A percentile compares a stretch with the other conserved stretches of the same genome.
Conservation (phyloP, 202 grass and related monocot genomes). For the Zoysia matrella region DNA sequence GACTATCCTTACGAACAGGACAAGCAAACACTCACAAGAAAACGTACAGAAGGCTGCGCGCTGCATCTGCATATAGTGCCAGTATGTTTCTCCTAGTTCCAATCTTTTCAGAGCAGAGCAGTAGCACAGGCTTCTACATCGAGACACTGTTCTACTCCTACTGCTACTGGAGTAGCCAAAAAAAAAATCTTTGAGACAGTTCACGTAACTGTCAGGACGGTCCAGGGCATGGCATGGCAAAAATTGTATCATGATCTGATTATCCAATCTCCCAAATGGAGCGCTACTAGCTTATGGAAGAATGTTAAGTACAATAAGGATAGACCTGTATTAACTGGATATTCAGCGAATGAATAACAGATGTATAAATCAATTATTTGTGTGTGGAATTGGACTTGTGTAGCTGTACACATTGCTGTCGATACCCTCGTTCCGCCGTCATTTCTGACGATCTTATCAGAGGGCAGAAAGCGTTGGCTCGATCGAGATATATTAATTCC, state of each 20-base stretch:
- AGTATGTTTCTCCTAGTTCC: constrained; percentile 40
- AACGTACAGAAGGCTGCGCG: constrained; percentile 27
- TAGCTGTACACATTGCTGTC: constrained; percentile 17
- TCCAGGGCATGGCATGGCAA: not conserved
- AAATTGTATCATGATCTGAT: constrained; percentile 36
- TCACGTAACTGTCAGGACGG: not conserved
- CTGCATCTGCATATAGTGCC: constrained; percentile 24
- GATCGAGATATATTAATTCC: not conserved
- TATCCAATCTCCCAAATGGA: not conserved
- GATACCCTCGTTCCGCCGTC: not conserved
- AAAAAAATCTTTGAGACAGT: constrained; percentile 6
- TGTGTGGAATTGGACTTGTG: not conserved
- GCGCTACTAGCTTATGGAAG: not conserved
- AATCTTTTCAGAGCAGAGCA: constrained; percentile 41
- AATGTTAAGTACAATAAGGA: too few species aligned
- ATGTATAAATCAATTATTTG: not conserved
- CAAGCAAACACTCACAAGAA: constrained; percentile 20
- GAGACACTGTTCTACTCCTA: constrained; percentile 20
- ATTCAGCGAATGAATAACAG: not conserved
- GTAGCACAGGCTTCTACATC: constrained; percentile 33
- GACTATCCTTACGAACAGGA: constrained; percentile 7
- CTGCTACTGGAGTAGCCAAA: not conserved
- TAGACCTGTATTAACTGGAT: too few species aligned
- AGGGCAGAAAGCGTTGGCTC: constrained; percentile 12
- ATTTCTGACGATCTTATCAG: constrained; percentile 16